Base-by-base conservation (phyloP, 352 stramenopile genomes). In the Globisporangium echinulatum region DNA sequence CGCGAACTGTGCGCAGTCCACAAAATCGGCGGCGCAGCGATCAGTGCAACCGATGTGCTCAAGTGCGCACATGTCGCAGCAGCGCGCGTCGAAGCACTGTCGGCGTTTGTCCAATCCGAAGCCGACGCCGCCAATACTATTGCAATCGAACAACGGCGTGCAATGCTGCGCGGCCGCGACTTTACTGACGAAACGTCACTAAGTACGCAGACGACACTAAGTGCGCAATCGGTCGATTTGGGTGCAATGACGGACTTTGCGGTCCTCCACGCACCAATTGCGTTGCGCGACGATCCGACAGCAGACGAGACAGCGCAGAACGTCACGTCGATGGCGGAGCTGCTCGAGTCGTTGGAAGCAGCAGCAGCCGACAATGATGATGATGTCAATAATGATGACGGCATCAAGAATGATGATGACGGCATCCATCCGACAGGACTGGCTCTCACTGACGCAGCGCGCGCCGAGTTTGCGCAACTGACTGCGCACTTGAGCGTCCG, bases 1-100 rank as follows among this genome's bases (percentile, higher is more conserved):
- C 82, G 87, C 15, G 90, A 97, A 67, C 70, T 97, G 39, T 96
- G 89, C 59, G 81, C 83, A 9, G 76, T 97, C 57, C 86, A 94
- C 69, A 96, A 97, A 67, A 94, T 96, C 63, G 88, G 89, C 55
- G 92, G 90, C 33, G 72, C 82, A 15, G 70, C 82, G 36, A 70
- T 92, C 54, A 83, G 81, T 3, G 75, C 68, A 17, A 67, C 70
- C 39, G 77, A 88, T 49, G 79, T 96, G 50, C 68, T 95, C 48
- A 72, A 70, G 5, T 96, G 85, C 54, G 87, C 85, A 9, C 78
- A 90, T 49, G 71, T 94, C 47, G 87, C 87, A 6, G 80, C 82
- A 17, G 85, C 82, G 37, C 89, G 90, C 54, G 88, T 87, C 55
- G 66, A 77, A 38, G 82, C 90, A 46, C 57, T 94, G 56, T 90